These are phyloP conservation scores for Trichophyton verrucosum DNA, from an alignment of 2,329 filamentous ascomycete species.

Conservation along the genomic window DNA sequence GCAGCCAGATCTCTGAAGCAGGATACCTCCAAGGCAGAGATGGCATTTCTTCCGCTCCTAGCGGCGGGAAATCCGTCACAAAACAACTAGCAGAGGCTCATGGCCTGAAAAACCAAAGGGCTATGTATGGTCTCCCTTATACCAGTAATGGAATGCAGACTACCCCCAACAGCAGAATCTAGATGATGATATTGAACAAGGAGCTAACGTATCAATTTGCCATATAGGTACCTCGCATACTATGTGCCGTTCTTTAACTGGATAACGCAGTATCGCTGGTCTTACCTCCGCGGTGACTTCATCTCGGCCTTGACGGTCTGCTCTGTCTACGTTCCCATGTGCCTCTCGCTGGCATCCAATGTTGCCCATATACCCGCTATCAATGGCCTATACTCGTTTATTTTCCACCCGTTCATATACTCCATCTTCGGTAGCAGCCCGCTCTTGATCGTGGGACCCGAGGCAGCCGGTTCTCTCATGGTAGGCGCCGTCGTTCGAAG, in stretches of 20 bases:
- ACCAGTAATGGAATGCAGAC: not conserved
- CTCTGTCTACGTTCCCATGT: slow-evolving; percentile 98
- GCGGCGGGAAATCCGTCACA: slow-evolving; percentile 53
- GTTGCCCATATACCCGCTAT: slow-evolving; percentile 86
- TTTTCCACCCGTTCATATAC: slow-evolving; percentile 84
- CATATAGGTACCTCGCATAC: slow-evolving; percentile 68
- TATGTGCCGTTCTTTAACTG: slow-evolving; percentile 87
- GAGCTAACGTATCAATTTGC: slow-evolving; percentile 8
- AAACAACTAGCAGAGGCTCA: slow-evolving; percentile 58
- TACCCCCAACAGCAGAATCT: not conserved
- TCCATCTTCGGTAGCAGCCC: slow-evolving; percentile 83
- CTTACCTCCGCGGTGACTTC: slow-evolving; percentile 73
- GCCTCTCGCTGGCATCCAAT: slow-evolving; percentile 81
- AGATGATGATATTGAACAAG: not conserved
- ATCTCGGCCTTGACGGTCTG: slow-evolving; percentile 86
- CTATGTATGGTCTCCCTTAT: slow-evolving; percentile 48
- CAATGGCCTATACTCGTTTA: slow-evolving; percentile 86
- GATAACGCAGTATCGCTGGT: slow-evolving; percentile 74
- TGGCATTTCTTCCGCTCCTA: slow-evolving; percentile 34
- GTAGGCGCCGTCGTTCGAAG: slow-evolving; percentile 75
- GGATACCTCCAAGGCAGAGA: slow-evolving; percentile 28
- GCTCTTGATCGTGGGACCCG: slow-evolving; percentile 86
- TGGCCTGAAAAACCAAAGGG: slow-evolving; percentile 58
- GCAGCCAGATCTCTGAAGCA: slow-evolving; percentile 15
- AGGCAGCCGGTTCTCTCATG: slow-evolving; percentile 83